These are phyloP conservation scores for Casuarina cunninghamiana DNA, from an alignment of 306 rosid genomes.

Conservation along the genomic window DNA sequence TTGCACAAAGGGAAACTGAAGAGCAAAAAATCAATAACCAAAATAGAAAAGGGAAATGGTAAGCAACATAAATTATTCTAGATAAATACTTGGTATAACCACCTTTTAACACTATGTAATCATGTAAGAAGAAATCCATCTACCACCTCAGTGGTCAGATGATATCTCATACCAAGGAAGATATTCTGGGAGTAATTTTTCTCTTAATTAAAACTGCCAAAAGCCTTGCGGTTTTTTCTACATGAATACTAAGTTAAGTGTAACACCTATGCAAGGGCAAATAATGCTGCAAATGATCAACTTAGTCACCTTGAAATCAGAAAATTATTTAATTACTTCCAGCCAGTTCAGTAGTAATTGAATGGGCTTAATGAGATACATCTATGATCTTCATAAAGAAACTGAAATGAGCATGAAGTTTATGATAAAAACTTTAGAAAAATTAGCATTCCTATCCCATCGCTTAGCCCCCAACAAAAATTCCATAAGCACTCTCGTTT, in stretches of 20 bases:
- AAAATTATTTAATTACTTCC: not conserved
- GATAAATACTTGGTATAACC: not conserved
- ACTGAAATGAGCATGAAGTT: not conserved
- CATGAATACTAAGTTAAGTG: not conserved
- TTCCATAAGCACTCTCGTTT: not conserved
- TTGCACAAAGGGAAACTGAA: not conserved
- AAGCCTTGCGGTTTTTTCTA: not conserved
- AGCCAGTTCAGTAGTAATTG: not conserved
- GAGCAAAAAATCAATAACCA: not conserved
- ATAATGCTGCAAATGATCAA: not conserved
- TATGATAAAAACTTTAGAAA: not conserved
- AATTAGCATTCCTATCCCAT: not conserved
- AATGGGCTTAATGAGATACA: not conserved
- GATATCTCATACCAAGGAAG: not conserved
- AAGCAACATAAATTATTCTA: not conserved
- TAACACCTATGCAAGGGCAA: not conserved
- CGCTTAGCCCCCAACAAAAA: not conserved
- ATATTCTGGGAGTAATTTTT: not conserved
- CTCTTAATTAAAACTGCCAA: not conserved
- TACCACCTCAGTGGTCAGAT: not conserved
- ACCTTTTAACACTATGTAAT: not conserved
- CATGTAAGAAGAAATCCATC: not conserved
- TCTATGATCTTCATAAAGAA: not conserved
- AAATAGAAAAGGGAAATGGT: not conserved
- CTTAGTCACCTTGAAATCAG: not conserved